phyloP scores from a whole-genome alignment of 1,139 yeast species.

The Yamadazyma blattariae region DNA sequence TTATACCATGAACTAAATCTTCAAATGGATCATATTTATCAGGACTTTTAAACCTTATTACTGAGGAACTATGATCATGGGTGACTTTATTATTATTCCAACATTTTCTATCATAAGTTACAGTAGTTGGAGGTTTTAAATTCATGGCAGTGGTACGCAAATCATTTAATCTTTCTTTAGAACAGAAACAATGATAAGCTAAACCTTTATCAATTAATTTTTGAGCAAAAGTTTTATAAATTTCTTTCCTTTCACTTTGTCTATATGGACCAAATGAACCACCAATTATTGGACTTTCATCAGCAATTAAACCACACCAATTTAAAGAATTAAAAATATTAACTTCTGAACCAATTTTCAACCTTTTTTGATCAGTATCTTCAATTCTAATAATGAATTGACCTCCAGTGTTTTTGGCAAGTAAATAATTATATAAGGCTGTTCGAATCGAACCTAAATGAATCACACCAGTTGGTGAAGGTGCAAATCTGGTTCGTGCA shows the following conservation, averaged over 20 bases:
- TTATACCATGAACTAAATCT: conserved; percentile 74
- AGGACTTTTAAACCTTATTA: conserved; percentile 70
- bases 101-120: conserved; percentile 87
- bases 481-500: conserved; percentile 91
- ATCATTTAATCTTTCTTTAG: conserved; percentile 69
- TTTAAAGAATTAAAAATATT: conserved; percentile 70
- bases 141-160: conserved; percentile 71
- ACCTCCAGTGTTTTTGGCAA: conserved; percentile 81
- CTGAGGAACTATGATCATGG: conserved; percentile 26
- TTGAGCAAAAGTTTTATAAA: conserved; percentile 60
- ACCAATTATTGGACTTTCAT: conserved; percentile 55
- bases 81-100: conserved; percentile 17
- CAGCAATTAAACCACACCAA: conserved; percentile 76
- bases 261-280: conserved; percentile 75
- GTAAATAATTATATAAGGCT: conserved; percentile 81
- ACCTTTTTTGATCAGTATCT: conserved; percentile 84
- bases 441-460: conserved; percentile 93
- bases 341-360: conserved; percentile 78
- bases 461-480: conserved; percentile 93
- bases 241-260: conserved; percentile 73
- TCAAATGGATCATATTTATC: conserved; percentile 58
- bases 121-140: conserved; percentile 85
- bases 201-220: conserved; percentile 57
- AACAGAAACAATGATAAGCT: conserved; percentile 86
- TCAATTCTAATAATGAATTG: conserved; percentile 79